Percentiles rank a stretch among this genome's conserved stretches.
These are phyloP conservation scores for Euphorbia tirucalli DNA, from an alignment of 345 rosid genomes.

Conservation along the genomic window DNA sequence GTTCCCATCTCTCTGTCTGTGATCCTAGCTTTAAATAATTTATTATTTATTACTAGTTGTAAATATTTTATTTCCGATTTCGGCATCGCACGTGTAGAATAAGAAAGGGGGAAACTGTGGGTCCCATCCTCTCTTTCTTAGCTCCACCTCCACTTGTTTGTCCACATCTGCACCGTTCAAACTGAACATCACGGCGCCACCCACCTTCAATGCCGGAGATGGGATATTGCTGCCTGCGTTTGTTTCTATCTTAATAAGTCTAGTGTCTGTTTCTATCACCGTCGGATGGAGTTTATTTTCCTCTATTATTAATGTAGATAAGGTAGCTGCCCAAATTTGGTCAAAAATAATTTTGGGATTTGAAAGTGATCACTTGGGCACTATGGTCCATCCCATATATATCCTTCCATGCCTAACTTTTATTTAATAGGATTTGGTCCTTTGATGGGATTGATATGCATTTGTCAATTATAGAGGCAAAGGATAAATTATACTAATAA, in stretches of 20 bases:
- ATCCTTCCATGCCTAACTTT: neutral
- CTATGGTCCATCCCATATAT: neutral
- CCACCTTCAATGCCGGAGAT: neutral
- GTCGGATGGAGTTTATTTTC: no score
- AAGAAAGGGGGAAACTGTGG: constrained; percentile 6
- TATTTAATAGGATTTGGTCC: neutral
- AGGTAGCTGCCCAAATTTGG: no score
- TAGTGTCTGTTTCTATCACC: no score
- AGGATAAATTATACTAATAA: no score
- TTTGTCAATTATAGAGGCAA: no score
- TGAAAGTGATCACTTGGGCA: neutral
- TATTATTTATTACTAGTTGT: neutral
- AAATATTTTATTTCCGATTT: neutral
- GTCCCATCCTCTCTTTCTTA: neutral
- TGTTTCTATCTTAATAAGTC: no score
- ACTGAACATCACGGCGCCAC: constrained; percentile 29
- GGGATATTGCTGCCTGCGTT: neutral
- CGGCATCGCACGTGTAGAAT: constrained; percentile 29
- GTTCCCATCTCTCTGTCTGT: neutral
- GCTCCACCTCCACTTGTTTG: constrained; percentile 1
- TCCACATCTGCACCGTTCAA: constrained; percentile 29
- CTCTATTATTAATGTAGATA: no score
- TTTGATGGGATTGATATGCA: no score
- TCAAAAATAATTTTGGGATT: neutral
- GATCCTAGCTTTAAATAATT: neutral